Evolutionary conservation across 192 early-diverging fungal species (phyloP).

Genomic region (Rhizoclosmatium globosum): DNA sequence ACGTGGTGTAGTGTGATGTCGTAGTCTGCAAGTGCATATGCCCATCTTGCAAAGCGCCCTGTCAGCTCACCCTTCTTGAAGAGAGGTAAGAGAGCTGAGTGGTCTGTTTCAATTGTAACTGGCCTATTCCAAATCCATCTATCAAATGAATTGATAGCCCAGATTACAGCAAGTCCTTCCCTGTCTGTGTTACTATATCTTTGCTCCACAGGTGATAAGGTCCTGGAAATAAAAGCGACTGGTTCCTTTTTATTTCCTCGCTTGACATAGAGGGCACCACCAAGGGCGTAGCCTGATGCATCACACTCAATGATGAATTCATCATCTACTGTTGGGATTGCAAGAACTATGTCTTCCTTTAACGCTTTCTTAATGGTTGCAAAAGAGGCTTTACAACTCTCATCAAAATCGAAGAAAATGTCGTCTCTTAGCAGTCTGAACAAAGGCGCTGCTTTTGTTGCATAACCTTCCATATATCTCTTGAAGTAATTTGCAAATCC

Average conservation of each 20-base stretch:
- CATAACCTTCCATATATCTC: conserved; percentile 38
- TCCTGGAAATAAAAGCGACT: conserved; percentile 28
- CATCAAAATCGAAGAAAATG: background rate
- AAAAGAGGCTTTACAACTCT: conserved; percentile 34
- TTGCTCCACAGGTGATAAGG: conserved; percentile 16
- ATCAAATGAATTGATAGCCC: conserved; percentile 38
- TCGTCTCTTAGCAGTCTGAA: conserved; percentile 26
- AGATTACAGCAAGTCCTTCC: conserved; percentile 47
- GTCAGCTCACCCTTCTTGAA: conserved; percentile 22
- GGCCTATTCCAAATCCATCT: conserved; percentile 36
- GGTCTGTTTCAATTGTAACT: conserved; percentile 46
- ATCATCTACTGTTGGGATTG: conserved; percentile 2
- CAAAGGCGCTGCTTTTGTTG: conserved; percentile 36
- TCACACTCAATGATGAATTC: conserved; percentile 30
- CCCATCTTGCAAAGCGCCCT: conserved; percentile 40
- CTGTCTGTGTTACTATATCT: conserved; percentile 39
- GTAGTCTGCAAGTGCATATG: conserved; percentile 29
- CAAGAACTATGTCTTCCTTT: conserved; percentile 4
- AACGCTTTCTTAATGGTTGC: conserved; percentile 37
- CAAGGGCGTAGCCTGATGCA: conserved; percentile 9
- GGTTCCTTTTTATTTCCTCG: background rate
- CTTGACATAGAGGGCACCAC: conserved; percentile 18
- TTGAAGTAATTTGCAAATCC: conserved; percentile 52
- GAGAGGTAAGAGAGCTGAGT: conserved; percentile 39
- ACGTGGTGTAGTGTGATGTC: conserved; percentile 32